phyloP scores from a whole-genome alignment of 2,329 filamentous ascomycete genomes.

The Trichophyton rubrum region DNA sequence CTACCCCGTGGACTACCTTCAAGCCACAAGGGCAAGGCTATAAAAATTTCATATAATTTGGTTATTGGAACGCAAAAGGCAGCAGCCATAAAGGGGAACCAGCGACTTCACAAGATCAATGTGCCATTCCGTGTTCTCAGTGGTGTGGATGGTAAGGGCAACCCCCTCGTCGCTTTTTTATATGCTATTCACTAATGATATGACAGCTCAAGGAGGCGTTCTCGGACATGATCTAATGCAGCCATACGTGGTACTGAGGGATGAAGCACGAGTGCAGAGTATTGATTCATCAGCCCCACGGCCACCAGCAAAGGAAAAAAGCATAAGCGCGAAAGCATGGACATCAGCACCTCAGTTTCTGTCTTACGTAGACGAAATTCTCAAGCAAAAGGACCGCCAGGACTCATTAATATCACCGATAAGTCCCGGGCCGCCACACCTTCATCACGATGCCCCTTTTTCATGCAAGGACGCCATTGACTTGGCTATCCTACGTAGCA shows the following conservation, averaged over 20 bases:
- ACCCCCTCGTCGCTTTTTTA: not conserved
- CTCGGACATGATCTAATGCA: constrained; percentile 89
- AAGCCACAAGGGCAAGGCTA: constrained; percentile 77
- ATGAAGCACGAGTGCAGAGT: constrained; percentile 58
- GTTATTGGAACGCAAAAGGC: constrained; percentile 84
- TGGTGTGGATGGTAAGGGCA: constrained; percentile 60
- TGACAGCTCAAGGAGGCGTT: constrained; percentile 59
- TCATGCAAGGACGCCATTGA: constrained; percentile 79
- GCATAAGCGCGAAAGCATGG: constrained; percentile 33
- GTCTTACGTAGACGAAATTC: constrained; percentile 62
- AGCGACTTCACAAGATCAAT: constrained; percentile 74
- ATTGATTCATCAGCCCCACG: constrained; percentile 26
- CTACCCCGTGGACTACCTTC: constrained; percentile 84
- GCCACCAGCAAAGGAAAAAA: constrained; percentile 31
- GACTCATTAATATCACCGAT: constrained; percentile 49
- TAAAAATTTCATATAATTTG: constrained; percentile 85
- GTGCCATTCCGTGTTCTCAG: constrained; percentile 87
- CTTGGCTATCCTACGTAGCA: constrained; percentile 74
- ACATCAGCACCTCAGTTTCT: constrained; percentile 54
- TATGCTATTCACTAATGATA: constrained; percentile 4
- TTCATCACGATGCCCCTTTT: constrained; percentile 30
- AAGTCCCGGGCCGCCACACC: constrained; percentile 54
- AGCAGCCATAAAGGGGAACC: constrained; percentile 63
- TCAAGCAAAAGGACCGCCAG: constrained; percentile 44
- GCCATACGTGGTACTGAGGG: constrained; percentile 78